These are phyloP conservation scores for Solanum hybrid DNA, from an alignment of 305 asterid genomes.

Conservation along the genomic window DNA sequence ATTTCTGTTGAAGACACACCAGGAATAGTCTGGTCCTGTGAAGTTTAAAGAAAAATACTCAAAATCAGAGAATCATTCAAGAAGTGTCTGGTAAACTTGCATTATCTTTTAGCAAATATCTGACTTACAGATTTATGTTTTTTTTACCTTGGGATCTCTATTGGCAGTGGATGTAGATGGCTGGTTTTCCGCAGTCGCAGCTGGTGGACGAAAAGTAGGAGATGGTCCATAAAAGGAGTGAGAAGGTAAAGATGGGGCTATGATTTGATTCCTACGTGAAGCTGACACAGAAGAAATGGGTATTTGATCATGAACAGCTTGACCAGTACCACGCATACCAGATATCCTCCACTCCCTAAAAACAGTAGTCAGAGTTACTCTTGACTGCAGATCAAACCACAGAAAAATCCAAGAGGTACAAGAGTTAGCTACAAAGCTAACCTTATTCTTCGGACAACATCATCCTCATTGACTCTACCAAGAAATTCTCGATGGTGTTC, in stretches of 20 bases:
- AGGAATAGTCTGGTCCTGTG: background rate
- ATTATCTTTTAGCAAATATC: background rate
- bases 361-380: background rate
- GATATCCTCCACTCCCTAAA: background rate
- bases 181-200: background rate
- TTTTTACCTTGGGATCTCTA: background rate
- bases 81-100: background rate
- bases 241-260: background rate
- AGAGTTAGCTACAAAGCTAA: slow-evolving; percentile 8
- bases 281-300: background rate
- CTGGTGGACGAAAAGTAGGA: background rate
- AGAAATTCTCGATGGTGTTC: slow-evolving; percentile 80
- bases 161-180: background rate
- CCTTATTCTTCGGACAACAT: slow-evolving; percentile 72
- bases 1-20: background rate
- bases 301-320: background rate
- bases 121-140: background rate
- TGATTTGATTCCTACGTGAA: background rate
- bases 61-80: no score
- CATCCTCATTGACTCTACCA: slow-evolving; percentile 57
- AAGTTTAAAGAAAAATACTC: background rate
- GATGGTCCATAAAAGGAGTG: background rate
- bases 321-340: background rate
- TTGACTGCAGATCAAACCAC: background rate
- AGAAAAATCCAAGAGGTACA: background rate